Conservation (phyloP, 805 yeast species). For the Myxozyma melibiosi region DNA sequence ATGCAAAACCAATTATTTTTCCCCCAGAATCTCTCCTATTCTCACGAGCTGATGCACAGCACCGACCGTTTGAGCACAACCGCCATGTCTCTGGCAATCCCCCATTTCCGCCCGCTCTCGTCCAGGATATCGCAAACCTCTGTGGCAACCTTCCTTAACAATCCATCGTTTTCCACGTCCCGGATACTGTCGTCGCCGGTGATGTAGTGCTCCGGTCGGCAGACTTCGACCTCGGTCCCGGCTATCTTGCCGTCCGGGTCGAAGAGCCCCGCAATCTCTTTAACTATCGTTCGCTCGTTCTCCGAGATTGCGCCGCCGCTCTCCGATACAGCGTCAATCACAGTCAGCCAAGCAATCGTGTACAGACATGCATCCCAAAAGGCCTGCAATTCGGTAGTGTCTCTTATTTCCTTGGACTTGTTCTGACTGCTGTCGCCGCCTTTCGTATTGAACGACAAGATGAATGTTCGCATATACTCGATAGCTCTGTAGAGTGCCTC, state of each 20-base stretch:
- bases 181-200: too few relatives aligned
- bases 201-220: too few relatives aligned
- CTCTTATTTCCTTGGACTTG: neutral
- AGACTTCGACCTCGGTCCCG: too few relatives aligned
- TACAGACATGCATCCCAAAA: conserved; percentile 7
- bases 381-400: neutral
- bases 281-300: neutral
- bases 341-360: conserved; percentile 4
- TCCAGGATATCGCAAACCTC: neutral
- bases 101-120: neutral
- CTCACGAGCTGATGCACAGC: neutral
- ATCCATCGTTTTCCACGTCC: too few relatives aligned
- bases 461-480: neutral
- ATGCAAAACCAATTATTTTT: too few relatives aligned
- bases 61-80: conserved; percentile 5
- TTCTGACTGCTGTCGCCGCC: neutral
- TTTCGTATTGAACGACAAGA: too few relatives aligned
- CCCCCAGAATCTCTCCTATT: too few relatives aligned
- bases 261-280: neutral
- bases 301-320: neutral
- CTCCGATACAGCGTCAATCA: conserved; percentile 3
- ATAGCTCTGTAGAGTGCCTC: conserved; percentile 3
- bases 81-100: conserved; percentile 5
- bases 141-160: neutral
- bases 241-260: neutral